Percentiles rank a stretch among this genome's conserved stretches.
These are phyloP conservation scores for Fusarium sp. DNA, from an alignment of 2,329 filamentous ascomycete genomes.

Conservation along the genomic window DNA sequence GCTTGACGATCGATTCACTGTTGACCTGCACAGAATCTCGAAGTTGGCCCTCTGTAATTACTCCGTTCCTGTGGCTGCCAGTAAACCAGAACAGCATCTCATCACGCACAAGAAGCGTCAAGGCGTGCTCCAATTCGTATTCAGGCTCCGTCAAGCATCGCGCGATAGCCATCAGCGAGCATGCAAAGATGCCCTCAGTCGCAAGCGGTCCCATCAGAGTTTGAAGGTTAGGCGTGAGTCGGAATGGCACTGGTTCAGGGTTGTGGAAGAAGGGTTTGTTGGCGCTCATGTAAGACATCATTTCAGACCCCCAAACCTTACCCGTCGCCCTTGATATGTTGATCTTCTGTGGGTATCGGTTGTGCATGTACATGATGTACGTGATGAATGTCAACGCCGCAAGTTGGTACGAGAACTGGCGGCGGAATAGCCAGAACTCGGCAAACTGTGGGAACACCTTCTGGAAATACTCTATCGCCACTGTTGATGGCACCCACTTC, in stretches of 20 bases:
- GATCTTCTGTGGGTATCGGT: slow-evolving; percentile 94
- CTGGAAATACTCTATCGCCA: slow-evolving; percentile 91
- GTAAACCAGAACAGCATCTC: slow-evolving; percentile 99
- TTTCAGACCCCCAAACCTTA: slow-evolving; percentile 95
- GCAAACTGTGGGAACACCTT: slow-evolving; percentile 86
- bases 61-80: slow-evolving; percentile 69
- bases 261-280: slow-evolving; percentile 93
- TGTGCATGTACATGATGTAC: slow-evolving; percentile 97
- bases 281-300: slow-evolving; percentile 88
- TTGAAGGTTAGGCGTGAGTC: slow-evolving; percentile 94
- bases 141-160: slow-evolving; percentile 91
- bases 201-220: slow-evolving; percentile 95
- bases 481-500: slow-evolving; percentile 85
- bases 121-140: slow-evolving; percentile 90
- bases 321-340: slow-evolving; percentile 87
- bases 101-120: slow-evolving; percentile 94
- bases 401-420: slow-evolving; percentile 95
- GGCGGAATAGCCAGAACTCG: slow-evolving; percentile 98
- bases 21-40: slow-evolving; percentile 85
- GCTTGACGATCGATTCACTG: slow-evolving; percentile 90
- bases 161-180: slow-evolving; percentile 94
- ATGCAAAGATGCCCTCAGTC: slow-evolving; percentile 96
- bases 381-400: slow-evolving; percentile 98
- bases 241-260: slow-evolving; percentile 95
- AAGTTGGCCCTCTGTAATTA: slow-evolving; percentile 69